These are phyloP conservation scores for Eucalyptus polybractea DNA, from an alignment of 345 rosid species.

Conservation along the genomic window DNA sequence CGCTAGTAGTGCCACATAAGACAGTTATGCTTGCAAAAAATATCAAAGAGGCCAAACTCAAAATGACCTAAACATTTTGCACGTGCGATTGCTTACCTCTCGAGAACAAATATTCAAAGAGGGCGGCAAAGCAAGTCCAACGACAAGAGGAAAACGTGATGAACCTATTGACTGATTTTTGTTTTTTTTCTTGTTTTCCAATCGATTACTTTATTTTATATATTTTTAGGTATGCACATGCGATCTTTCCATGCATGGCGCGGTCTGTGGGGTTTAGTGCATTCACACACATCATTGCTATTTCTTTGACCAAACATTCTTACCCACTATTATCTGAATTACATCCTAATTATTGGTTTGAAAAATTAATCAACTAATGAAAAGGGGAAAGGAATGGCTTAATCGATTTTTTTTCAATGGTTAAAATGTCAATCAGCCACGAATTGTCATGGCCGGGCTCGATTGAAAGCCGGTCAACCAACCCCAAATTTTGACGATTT, in stretches of 20 bases:
- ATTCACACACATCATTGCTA: background rate
- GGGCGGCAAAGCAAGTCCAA: background rate
- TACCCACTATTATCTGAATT: background rate
- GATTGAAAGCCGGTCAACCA: background rate
- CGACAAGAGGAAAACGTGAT: background rate
- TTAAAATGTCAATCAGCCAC: background rate
- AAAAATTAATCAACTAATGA: no score
- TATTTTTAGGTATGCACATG: background rate
- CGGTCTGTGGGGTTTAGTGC: background rate
- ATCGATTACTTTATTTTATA: background rate
- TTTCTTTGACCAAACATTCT: background rate
- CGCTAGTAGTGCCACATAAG: accelerated
- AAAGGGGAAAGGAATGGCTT: background rate
- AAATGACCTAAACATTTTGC: background rate
- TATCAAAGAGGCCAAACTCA: background rate
- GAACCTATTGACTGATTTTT: background rate
- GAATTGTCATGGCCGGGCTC: background rate
- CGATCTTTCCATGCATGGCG: background rate
- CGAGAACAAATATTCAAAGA: background rate
- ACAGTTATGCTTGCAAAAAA: accelerated
- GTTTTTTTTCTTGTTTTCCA: background rate
- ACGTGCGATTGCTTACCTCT: background rate
- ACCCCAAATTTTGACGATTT: background rate
- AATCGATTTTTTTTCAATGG: background rate
- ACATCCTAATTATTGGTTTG: no score